Evolutionary conservation across 345 rosid genomes (phyloP).

Genomic region (Balakata baccata): DNA sequence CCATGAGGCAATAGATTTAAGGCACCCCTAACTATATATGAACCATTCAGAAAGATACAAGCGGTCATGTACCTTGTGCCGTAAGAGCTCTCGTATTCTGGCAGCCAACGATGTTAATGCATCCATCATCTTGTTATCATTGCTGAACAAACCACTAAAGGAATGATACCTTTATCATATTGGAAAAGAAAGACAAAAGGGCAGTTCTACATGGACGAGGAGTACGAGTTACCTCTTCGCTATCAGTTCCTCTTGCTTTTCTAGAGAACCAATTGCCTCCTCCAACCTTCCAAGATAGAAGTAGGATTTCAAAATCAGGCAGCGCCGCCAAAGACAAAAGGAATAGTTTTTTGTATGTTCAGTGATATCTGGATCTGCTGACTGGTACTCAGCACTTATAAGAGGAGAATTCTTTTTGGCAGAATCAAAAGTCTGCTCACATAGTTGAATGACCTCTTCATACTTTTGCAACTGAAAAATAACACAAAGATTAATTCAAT

Average conservation of each 20-base stretch:
- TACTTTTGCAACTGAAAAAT: conserved; percentile 68
- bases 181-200: conserved; percentile 1
- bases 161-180: conserved; percentile 10
- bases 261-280: conserved; percentile 68
- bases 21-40: not conserved
- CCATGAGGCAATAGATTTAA: not conserved
- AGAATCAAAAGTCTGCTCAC: conserved; percentile 71
- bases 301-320: conserved; percentile 63
- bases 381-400: conserved; percentile 22
- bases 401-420: conserved; percentile 61
- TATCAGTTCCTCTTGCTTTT: conserved; percentile 54
- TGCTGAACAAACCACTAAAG: conserved; percentile 31
- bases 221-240: conserved; percentile 38
- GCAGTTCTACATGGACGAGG: not conserved
- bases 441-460: conserved; percentile 79
- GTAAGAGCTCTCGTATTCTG: conserved; percentile 63
- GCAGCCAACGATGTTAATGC: conserved; percentile 56
- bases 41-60: conserved; percentile 1
- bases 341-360: conserved; percentile 40
- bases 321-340: conserved; percentile 64
- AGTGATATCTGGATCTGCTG: conserved; percentile 36
- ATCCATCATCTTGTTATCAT: conserved; percentile 45
- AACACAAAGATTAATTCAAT: conserved; percentile 23
- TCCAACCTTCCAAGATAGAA: conserved; percentile 86
- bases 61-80: conserved; percentile 56